Evolutionary conservation across 2,329 filamentous ascomycete genomes (phyloP), one percentile per base, ranked within the genome.

Genomic region (Hypoxylon sp.): DNA sequence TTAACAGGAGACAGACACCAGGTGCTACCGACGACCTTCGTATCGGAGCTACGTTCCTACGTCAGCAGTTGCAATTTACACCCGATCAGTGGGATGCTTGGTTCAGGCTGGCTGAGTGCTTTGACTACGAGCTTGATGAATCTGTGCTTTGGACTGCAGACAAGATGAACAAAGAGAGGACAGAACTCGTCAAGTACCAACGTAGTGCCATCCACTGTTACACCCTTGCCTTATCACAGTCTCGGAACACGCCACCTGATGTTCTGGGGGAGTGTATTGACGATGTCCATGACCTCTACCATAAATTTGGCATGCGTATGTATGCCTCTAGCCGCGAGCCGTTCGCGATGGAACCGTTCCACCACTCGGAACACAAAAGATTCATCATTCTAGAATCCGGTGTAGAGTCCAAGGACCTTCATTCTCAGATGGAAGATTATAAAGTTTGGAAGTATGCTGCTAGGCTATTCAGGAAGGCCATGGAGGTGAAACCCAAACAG

Each of bases 111-210:
- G 94, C 91, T 0, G 93, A 97, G 77, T 93, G 91, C 51, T 94
- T 93, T 73, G 94, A 97, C 77, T 91, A 92, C 53, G 93, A 96
- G 73, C 82, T 97, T 12, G 94, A 97, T 68, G 94, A 97, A 77
- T 88, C 90, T 5, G 91, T 96, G 4, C 87, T 94, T 4, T 97
- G 94, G 94, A 91, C 90, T 19, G 92, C 93, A 0, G 93, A 97
- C 71, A 97, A 96, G 78, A 90, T 97, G 79, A 97, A 97, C 79
- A 95, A 91, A 75, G 90, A 91, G 72, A 89, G 91, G 59, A 81
- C 83, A 3, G 93, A 96, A 62, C 79, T 97, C 46, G 86, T 93
- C 23, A 88, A 88, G 54, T 87, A 91, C 65, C 93, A 97, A 76
- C 88, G 93, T 30, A 88, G 88, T 72, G 90, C 93, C 0, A 94